Conservation (phyloP, 169 alveolate species). For the Plasmodium gaboni region DNA sequence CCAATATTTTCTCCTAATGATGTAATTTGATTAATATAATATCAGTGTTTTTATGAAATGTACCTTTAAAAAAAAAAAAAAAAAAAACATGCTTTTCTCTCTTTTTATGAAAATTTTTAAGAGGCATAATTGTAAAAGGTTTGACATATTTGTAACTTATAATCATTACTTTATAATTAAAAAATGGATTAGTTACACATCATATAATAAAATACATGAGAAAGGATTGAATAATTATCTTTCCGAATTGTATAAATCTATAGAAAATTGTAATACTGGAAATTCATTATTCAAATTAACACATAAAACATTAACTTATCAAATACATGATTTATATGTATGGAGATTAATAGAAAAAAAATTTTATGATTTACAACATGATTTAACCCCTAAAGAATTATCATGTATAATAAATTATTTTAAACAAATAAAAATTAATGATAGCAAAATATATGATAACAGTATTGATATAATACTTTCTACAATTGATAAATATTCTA, state of each 20-base stretch:
- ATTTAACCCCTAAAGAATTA: slow-evolving; percentile 80
- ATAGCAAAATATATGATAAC: slow-evolving; percentile 77
- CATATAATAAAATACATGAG: slow-evolving; percentile 15
- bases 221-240: slow-evolving; percentile 15
- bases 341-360: slow-evolving; percentile 81
- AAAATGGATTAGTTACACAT: slow-evolving; percentile 42
- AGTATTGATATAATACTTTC: slow-evolving; percentile 77
- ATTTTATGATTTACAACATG: slow-evolving; percentile 74
- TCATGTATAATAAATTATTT: slow-evolving; percentile 81
- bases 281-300: slow-evolving; percentile 74
- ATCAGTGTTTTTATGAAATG: slow-evolving; percentile 1
- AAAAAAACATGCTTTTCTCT: too few relatives aligned
- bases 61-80: not conserved
- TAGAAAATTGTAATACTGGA: slow-evolving; percentile 58
- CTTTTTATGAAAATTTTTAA: too few relatives aligned
- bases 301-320: slow-evolving; percentile 77
- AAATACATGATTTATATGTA: slow-evolving; percentile 79
- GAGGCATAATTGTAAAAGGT: too few relatives aligned
- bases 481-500: slow-evolving; percentile 71
- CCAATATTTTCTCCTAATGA: too few relatives aligned
- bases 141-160: not conserved
- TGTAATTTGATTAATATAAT: not conserved
- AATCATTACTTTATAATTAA: slow-evolving; percentile 3
- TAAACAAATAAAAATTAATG: slow-evolving; percentile 82
- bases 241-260: slow-evolving; percentile 47